Percentiles rank a stretch among this genome's conserved stretches.
Conservation (phyloP, 306 rosid genomes). For the Prunus davidiana region DNA sequence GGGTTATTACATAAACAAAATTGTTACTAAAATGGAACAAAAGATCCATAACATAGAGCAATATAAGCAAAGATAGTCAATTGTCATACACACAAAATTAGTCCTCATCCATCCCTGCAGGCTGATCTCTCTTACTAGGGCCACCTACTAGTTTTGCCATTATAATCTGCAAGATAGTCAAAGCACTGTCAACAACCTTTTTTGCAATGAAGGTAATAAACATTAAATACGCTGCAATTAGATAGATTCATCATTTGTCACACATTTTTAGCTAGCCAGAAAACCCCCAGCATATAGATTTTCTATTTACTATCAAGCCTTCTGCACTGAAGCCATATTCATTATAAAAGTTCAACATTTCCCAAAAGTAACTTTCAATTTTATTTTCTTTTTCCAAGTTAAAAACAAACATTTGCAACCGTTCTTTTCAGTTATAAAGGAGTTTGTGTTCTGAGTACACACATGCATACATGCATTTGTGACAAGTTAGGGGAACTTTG, state of each 20-base stretch:
- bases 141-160: slow-evolving; percentile 91
- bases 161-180: slow-evolving; percentile 52
- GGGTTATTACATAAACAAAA: too few species aligned
- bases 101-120: slow-evolving; percentile 86
- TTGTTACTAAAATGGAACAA: slow-evolving; percentile 19
- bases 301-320: neutral
- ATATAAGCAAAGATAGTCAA: slow-evolving; percentile 10
- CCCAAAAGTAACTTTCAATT: neutral
- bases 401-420: neutral
- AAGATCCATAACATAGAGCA: slow-evolving; percentile 24
- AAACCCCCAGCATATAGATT: neutral
- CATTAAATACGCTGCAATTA: neutral
- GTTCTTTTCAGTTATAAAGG: neutral
- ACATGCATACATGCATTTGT: neutral
- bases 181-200: slow-evolving; percentile 3
- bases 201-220: neutral
- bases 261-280: neutral
- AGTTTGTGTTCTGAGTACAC: neutral
- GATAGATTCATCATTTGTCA: neutral
- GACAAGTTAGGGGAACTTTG: neutral
- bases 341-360: neutral
- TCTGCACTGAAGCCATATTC: neutral
- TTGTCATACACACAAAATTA: slow-evolving; percentile 12
- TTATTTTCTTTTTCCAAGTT: neutral
- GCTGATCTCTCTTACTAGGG: slow-evolving; percentile 60